Evolutionary conservation across 108 stramenopile species (phyloP), one percentile per base, ranked within the genome.

Genomic region (Epithemia pelagica): DNA sequence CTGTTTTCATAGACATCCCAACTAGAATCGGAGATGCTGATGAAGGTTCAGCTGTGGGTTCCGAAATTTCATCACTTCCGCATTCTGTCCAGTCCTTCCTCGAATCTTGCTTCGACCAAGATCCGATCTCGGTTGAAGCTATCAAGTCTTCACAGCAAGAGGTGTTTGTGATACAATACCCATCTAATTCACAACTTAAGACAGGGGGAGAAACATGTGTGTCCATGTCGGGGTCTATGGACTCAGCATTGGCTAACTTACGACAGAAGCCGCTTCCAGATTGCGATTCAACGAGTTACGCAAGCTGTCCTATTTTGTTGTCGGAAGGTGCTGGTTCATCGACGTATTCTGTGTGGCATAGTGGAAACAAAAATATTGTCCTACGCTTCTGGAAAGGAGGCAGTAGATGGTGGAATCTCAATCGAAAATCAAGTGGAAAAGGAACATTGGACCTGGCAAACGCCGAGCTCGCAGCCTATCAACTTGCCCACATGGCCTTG

Each of bases 331-430:
- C n/a, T n/a, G n/a, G n/a, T n/a, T n/a, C n/a, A n/a, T n/a, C n/a
- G n/a, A 46, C 5, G 10, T 46, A 46, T 15, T 5, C 15, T 15
- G 37, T 46, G 10, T 46, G 37, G 37, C 37, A 46, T 46, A 10
- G 37, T 46, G 37, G 37, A 5, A 46, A 60, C 1, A 64, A 65
- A 65, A 63, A 75, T 33, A 28, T 92, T 8, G 73, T 90, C 10
- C 30, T 89, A 1, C 63, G 91, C 65, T 33, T 77, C 57, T 92
- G 91, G 91, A 82, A 79, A 58, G 83, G 77, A 28, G 80, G 82
- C 22, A 76, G 82, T 30, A 63, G 67, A 46, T 92, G 91, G 91
- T 92, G 91, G 91, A 92, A 92, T 74, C 68, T 87, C 46, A 82
- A 89, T 70, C 71, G 62, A 54, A 82, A 87, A 69, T 0, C 20